Base-by-base conservation (phyloP, 176 grass and related monocot genomes). In the Carex pumila region DNA sequence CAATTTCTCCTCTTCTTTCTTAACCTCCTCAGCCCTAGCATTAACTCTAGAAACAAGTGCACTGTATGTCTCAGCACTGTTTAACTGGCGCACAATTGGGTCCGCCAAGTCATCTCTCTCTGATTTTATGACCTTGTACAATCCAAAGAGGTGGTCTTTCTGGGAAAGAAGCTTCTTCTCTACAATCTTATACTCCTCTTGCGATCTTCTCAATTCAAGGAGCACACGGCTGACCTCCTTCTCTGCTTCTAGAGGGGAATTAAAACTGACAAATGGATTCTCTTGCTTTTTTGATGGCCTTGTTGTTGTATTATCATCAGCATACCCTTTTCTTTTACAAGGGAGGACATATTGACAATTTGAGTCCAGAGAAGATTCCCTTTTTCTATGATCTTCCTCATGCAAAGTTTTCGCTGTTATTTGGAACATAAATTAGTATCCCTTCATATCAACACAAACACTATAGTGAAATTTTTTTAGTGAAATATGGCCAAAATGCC, bases 101-200 rank as follows among this genome's bases (percentile, higher is more conserved):
- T 93, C 70, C 9, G 81, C 73, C 53, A 98, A 90, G 53, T 68
- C 60, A 55, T 74, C 45, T 83, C 89, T 95, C 79, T 90, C 91
- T 25, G 60, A 80, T 39, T 93, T 89, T 79, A 95, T 91, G 76
- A 85, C 80, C 47, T 85, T 83, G 81, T 98, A 87, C 52, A 89
- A 87, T 69, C 91, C 82, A 61, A 98, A 87, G 65, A 98, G 84
- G 21, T 54, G 86, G 84, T 99, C 93, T 84, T 93, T 95, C 61
- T 95, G 87, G 67, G 84, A 61, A 84, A 88, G 89, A 83, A 99
- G 88, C 86, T 84, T 95, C 86, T 99, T 80, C 74, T 99, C 93
- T 79, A 89, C 89, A 80, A 90, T 56, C 62, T 8, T 95, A 62
- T 83, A 86, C 74, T 95, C 67, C 76, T 97, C 83, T 60, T 99